Percentiles rank a stretch among this genome's conserved stretches.
Conservation (phyloP, 2,329 filamentous ascomycete species). For the Zymoseptoria brevis region DNA sequence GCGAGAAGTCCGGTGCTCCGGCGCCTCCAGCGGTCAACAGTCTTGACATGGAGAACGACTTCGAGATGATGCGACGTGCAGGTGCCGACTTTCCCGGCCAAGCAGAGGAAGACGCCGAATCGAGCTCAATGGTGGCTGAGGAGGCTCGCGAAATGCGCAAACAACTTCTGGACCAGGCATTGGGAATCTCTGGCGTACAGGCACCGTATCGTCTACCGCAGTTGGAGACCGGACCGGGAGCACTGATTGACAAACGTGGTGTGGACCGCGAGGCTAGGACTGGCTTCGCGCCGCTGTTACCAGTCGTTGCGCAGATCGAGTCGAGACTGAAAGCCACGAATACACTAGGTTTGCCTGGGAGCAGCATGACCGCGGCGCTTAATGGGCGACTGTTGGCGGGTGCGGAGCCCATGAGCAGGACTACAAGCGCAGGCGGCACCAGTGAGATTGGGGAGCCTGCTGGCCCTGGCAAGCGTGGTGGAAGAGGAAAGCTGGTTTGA, state of each 20-base stretch:
- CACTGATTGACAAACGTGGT: slow-evolving; percentile 24
- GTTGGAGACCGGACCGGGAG: slow-evolving; percentile 28
- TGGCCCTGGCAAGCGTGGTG: slow-evolving; percentile 9
- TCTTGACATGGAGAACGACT: slow-evolving; percentile 42
- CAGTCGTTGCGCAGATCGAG: slow-evolving; percentile 15
- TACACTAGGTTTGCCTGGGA: slow-evolving; percentile 9
- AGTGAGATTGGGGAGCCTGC: slow-evolving; percentile 20
- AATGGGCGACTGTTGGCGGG: slow-evolving; percentile 15
- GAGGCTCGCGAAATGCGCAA: slow-evolving; percentile 22
- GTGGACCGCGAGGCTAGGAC: slow-evolving; percentile 28
- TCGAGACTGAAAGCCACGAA: slow-evolving; percentile 10
- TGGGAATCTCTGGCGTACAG: slow-evolving; percentile 20
- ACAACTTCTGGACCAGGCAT: slow-evolving; percentile 29
- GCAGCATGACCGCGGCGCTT: slow-evolving; percentile 22
- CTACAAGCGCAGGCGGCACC: slow-evolving; percentile 20
- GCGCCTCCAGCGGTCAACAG: slow-evolving; percentile 36
- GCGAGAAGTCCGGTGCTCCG: slow-evolving; percentile 40
- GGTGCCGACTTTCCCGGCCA: slow-evolving; percentile 15
- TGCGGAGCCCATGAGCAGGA: slow-evolving; percentile 25
- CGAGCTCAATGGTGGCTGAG: slow-evolving; percentile 14
- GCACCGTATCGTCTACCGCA: slow-evolving; percentile 30
- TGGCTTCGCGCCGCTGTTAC: slow-evolving; percentile 27
- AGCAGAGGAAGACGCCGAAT: slow-evolving; percentile 15
- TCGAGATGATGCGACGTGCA: slow-evolving; percentile 39
- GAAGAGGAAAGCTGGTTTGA: slow-evolving; percentile 12